phyloP scores from a whole-genome alignment of 1,139 yeast species.

The Ashbya aceris region DNA sequence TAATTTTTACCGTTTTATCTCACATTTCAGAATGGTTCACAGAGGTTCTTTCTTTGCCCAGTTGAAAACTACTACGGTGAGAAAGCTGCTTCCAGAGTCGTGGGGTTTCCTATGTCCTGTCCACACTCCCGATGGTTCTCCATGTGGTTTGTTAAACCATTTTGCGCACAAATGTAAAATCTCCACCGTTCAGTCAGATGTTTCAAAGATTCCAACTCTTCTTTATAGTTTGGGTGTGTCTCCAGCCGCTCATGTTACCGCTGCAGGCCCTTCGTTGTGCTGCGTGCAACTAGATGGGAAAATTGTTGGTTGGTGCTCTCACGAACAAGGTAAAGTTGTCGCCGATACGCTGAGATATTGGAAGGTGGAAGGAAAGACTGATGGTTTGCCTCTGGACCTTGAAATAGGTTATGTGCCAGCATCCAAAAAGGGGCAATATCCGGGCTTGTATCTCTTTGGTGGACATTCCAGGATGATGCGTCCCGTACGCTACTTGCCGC shows the following conservation, averaged over 20 bases:
- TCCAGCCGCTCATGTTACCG: constrained; percentile 59
- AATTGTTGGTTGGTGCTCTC: constrained; percentile 91
- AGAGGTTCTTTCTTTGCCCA: constrained; percentile 99
- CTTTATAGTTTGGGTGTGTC: constrained; percentile 73
- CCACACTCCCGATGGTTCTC: constrained; percentile 99
- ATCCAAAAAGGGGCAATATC: constrained; percentile 90
- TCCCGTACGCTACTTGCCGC: constrained; percentile 85
- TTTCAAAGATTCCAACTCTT: constrained; percentile 56
- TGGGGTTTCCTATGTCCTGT: constrained; percentile 99
- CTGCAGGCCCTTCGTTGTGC: constrained; percentile 80
- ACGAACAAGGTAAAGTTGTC: constrained; percentile 73
- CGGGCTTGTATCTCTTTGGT: constrained; percentile 86
- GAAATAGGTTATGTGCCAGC: constrained; percentile 97
- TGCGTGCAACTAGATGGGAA: constrained; percentile 92
- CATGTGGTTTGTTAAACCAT: constrained; percentile 96
- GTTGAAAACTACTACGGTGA: constrained; percentile 91
- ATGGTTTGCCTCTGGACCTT: constrained; percentile 69
- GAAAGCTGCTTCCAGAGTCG: constrained; percentile 92
- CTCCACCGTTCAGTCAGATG: constrained; percentile 69
- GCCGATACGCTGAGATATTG: constrained; percentile 88
- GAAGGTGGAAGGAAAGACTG: constrained; percentile 74
- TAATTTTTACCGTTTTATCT: constrained; percentile 89
- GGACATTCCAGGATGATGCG: constrained; percentile 94
- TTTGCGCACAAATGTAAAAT: constrained; percentile 90
- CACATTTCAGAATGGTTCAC: constrained; percentile 98